Evolutionary conservation across 2,329 filamentous ascomycete genomes (phyloP), one percentile per base, ranked within the genome.

Genomic region (Peltaster fructicola): DNA sequence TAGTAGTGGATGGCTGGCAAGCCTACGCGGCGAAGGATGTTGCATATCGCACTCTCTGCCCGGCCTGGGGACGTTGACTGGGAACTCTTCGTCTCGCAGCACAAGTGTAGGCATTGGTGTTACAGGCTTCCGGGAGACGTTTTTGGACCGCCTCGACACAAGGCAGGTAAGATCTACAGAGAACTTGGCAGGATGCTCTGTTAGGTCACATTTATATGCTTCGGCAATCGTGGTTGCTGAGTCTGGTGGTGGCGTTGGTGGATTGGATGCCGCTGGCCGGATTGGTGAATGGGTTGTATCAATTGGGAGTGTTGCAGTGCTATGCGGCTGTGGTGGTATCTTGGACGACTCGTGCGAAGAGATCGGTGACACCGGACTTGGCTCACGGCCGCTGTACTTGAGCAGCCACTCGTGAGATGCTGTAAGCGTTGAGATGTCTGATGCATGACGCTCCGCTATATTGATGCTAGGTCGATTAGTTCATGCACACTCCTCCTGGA

Each of bases 181-280:
- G 7, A 30, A 18, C 20, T 30, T 40, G 10, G 36, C 36, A 2
- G 39, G 33, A 17, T 35, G 34, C 10, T 41, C 41, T 17, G 27
- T 28, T 7, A 38, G 21, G 17, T 39, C 32, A 20, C 27, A 29
- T 6, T 23, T 27, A 20, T 43, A 39, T n/a, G 41, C 41, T 6
- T 39, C 40, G 14, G 40, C 32, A 24, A 36, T 37, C 5, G 41
- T 39, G 7, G 33, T 24, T 5, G 37, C 36, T 13, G 43, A 45
- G 6, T 37, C 37, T 22, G 38, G 40, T 17, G 33, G 22, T 8
- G 43, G 44, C 17, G 37, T 44, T 5, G 44, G 44, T 14, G 43
- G 44, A 21, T 35, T 36, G 7, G 44, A 44, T 7, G 43, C 43
- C 7, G 39, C 33, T n/a, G 41, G 43, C 15, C 44, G 34, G n/a